Evolutionary conservation across 2,329 filamentous ascomycete species (phyloP), one percentile per base, ranked within the genome.

Genomic region (Colletotrichum neosansevieriae): DNA sequence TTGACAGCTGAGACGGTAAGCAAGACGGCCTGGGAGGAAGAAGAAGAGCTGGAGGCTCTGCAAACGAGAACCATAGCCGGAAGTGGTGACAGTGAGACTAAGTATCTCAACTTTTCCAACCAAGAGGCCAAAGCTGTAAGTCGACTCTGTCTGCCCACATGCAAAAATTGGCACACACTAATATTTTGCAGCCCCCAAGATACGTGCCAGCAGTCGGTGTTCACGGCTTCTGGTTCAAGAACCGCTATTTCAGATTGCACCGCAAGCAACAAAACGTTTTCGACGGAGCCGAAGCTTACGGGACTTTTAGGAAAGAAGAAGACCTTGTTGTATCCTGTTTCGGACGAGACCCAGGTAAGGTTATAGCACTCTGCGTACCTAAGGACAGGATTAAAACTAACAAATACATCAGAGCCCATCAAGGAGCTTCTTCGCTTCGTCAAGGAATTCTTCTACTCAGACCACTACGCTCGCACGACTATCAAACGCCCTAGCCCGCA

Each of bases 71-170:
- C 76, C 17, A 76, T 77, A 10, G 73, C 79, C 11, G 80, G 81
- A 34, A 66, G 54, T 17, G 80, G 81, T 13, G 78, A 77, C n/a
- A 61, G 64, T 3, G 74, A 75, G 11, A 73, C 71, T 34, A 76
- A 74, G 61, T 88, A 85, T 72, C 83, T 88, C 57, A 89, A 89
- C 74, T 89, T 89, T 76, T 86, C 86, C 3, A 86, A 85, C 69
- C 85, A 88, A 69, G 84, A 86, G 69, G 84, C 85, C 11, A 83
- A 83, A 75, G 79, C 82, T 40, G 82, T 83, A 70, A 75, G 81
- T 76, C 12, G 36, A 15, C 7, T 29, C 29, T 29, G 7, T 6
- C 29, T 29, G 2, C 10, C 17, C n/a, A 4, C n/a, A 13, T 9
- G 32, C 32, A n/a, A 36, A 1, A 11, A 3, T 10, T n/a, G 17